Conservation (phyloP, 441 rosid genomes). For the Dalechampia spathulata region DNA sequence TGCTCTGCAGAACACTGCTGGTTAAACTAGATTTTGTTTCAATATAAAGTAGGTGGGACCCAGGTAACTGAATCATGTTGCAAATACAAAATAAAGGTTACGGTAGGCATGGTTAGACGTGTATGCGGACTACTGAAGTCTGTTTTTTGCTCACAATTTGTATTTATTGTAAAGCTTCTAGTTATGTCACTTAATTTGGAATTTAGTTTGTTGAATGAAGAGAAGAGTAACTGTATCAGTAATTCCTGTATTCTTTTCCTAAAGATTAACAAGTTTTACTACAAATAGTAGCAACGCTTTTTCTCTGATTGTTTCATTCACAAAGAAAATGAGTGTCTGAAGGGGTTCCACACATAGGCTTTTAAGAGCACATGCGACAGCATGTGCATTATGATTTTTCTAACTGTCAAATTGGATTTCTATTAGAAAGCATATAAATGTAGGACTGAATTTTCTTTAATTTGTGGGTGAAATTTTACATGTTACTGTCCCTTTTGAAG, state of each 20-base stretch:
- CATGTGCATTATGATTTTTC: too few species aligned
- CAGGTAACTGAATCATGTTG: neutral
- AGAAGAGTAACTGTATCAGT: neutral
- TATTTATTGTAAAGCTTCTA: neutral
- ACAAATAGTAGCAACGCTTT: neutral
- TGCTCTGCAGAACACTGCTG: neutral
- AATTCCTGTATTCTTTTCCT: neutral
- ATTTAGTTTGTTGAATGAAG: neutral
- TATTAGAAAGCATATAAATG: too few species aligned
- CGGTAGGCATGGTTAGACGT: neutral
- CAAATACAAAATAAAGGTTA: neutral
- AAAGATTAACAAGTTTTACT: neutral
- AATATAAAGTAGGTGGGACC: neutral
- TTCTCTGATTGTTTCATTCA: neutral
- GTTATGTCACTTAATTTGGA: neutral
- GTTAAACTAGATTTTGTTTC: conserved; percentile 1
- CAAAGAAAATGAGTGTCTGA: neutral
- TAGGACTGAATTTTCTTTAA: too few species aligned
- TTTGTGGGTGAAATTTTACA: too few species aligned
- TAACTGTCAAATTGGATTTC: too few species aligned
- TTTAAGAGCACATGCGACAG: too few species aligned
- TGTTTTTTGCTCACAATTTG: neutral
- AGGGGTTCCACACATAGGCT: neutral
- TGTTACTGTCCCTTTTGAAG: too few species aligned
- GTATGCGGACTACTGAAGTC: neutral